Percentiles rank a stretch among this genome's conserved stretches.
Conservation (phyloP, 768 basidiomycete genomes). For the Crucibulum laeve region DNA sequence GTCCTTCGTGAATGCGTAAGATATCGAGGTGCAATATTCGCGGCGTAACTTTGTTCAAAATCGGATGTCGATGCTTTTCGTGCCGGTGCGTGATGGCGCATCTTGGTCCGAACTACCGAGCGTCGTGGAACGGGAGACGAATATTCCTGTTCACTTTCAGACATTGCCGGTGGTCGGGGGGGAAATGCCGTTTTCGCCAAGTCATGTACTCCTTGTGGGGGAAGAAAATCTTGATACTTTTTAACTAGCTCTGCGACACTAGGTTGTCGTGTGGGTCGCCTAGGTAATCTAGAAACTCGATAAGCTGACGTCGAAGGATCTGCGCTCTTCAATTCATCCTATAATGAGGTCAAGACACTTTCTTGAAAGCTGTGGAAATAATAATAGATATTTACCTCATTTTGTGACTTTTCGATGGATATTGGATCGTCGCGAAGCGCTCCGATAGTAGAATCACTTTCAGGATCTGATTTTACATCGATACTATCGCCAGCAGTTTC, state of each 20-base stretch:
- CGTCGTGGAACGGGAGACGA: constrained; percentile 31
- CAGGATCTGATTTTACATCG: constrained; percentile 51
- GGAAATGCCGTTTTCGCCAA: constrained; percentile 67
- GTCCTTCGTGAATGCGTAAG: constrained; percentile 51
- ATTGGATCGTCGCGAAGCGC: constrained; percentile 33
- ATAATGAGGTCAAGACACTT: constrained; percentile 1
- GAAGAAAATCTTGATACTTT: constrained; percentile 75
- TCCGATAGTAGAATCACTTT: constrained; percentile 85
- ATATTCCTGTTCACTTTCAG: constrained; percentile 82
- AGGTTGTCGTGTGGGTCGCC: constrained; percentile 49
- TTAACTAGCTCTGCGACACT: constrained; percentile 84
- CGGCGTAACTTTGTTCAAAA: constrained; percentile 88
- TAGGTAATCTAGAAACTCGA: constrained; percentile 57
- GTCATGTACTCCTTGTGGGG: constrained; percentile 68
- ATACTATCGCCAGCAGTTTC: background rate
- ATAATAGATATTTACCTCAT: constrained; percentile 21
- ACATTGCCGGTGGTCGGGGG: constrained; percentile 47
- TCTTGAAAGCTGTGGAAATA: background rate
- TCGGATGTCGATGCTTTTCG: constrained; percentile 72
- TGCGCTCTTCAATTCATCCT: constrained; percentile 15
- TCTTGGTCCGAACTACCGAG: constrained; percentile 38
- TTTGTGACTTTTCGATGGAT: constrained; percentile 6
- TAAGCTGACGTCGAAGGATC: constrained; percentile 22
- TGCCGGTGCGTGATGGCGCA: constrained; percentile 43
- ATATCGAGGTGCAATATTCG: constrained; percentile 83